Conservation (phyloP, 805 yeast genomes). For the Hanseniaspora hatyaiensis region DNA sequence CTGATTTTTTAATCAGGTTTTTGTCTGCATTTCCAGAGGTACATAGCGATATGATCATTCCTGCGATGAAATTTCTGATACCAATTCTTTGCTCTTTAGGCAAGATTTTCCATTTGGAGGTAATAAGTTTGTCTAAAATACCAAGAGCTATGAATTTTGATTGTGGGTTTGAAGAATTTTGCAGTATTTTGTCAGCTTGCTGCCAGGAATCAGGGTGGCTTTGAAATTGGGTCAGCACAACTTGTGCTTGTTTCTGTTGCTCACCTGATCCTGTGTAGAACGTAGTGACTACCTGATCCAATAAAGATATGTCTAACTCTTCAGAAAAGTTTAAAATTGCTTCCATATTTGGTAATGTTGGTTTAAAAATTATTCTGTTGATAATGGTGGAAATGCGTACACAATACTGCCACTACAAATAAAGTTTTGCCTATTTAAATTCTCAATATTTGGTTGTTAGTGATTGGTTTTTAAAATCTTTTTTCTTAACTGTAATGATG, state of each 20-base stretch:
- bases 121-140: constrained; percentile 78
- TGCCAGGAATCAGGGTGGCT: constrained; percentile 95
- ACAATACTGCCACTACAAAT: too few relatives aligned
- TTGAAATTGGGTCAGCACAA: constrained; percentile 66
- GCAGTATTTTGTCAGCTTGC: constrained; percentile 77
- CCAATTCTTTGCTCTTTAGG: constrained; percentile 85
- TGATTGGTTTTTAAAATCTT: too few relatives aligned
- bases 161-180: constrained; percentile 66
- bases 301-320: constrained; percentile 65
- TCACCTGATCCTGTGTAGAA: constrained; percentile 70
- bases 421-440: too few relatives aligned
- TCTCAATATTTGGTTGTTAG: too few relatives aligned
- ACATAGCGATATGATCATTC: constrained; percentile 85
- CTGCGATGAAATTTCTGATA: constrained; percentile 83
- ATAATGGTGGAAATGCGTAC: too few relatives aligned
- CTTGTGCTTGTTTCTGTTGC: constrained; percentile 58
- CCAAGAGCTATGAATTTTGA: constrained; percentile 86
- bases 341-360: constrained; percentile 49
- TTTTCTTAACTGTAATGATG: too few relatives aligned
- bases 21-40: constrained; percentile 54
- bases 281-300: constrained; percentile 76
- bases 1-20: constrained; percentile 83
- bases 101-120: constrained; percentile 84
- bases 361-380: not conserved
- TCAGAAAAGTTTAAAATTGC: constrained; percentile 72